Evolutionary conservation across 768 basidiomycete genomes (phyloP).

Genomic region (Phanerochaete carnosa): DNA sequence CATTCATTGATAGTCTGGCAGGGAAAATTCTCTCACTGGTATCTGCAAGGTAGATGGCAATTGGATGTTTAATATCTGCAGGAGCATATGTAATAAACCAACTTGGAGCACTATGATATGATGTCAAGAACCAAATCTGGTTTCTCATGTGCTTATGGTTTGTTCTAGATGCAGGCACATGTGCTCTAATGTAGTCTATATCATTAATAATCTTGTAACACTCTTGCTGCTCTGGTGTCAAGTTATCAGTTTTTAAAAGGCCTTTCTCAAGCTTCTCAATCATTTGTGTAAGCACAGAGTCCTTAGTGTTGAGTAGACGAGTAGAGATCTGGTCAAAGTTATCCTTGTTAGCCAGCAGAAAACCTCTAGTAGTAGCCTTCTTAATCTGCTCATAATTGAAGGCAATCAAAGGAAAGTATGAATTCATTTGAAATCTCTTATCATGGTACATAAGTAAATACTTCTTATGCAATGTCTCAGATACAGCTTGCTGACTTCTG

Average conservation of each 20-base stretch:
- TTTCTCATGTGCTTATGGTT: constrained; percentile 19
- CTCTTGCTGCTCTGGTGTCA: too few species aligned
- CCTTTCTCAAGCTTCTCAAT: too few species aligned
- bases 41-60: too few species aligned
- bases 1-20: background rate
- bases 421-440: constrained; percentile 17
- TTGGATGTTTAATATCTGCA: too few species aligned
- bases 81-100: too few species aligned
- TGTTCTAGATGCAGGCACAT: constrained; percentile 6
- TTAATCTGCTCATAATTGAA: constrained; percentile 23
- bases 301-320: constrained; percentile 2
- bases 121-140: constrained; percentile 20
- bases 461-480: background rate
- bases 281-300: background rate
- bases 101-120: constrained; percentile 25
- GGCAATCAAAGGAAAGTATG: constrained; percentile 12
- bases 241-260: too few species aligned
- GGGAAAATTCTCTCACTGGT: constrained; percentile 9
- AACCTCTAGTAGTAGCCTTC: too few species aligned
- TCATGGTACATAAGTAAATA: constrained; percentile 18
- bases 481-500: constrained; percentile 15
- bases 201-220: background rate
- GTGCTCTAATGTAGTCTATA: constrained; percentile 6
- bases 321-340: too few species aligned
- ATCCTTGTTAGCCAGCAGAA: too few species aligned